phyloP scores from a whole-genome alignment of 441 rosid species.

The Arabidopsis hybrid region DNA sequence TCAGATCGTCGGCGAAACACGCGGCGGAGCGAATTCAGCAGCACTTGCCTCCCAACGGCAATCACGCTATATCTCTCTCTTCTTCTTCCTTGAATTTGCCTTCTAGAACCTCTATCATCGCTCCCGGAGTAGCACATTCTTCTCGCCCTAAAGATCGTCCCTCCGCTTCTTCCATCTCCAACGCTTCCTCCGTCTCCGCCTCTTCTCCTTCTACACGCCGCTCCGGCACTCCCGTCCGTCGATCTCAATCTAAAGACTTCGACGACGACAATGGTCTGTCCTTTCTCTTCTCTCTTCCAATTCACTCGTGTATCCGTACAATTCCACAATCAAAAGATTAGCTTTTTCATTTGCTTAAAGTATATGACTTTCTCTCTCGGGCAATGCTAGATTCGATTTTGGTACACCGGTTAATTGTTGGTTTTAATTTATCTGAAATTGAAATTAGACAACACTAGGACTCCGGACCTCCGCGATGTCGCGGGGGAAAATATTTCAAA shows the following conservation, averaged over 20 bases:
- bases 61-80: slow-evolving; percentile 38
- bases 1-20: slow-evolving; percentile 48
- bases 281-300: neutral
- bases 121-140: slow-evolving; percentile 47
- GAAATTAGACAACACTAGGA: neutral
- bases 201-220: slow-evolving; percentile 55
- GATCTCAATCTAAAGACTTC: slow-evolving; percentile 54
- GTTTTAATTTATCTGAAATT: neutral
- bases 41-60: slow-evolving; percentile 45
- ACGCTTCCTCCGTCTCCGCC: slow-evolving; percentile 47
- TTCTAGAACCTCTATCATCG: slow-evolving; percentile 47
- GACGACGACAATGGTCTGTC: slow-evolving; percentile 56
- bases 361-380: slow-evolving; percentile 17
- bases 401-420: slow-evolving; percentile 2
- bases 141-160: slow-evolving; percentile 57
- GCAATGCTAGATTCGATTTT: slow-evolving; percentile 12
- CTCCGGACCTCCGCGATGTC: too few relatives aligned
- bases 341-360: neutral
- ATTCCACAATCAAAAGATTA: neutral
- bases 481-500: too few relatives aligned
- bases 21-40: slow-evolving; percentile 50
- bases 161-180: slow-evolving; percentile 41
- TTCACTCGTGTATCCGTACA: neutral
- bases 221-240: slow-evolving; percentile 66
- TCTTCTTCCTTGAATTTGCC: slow-evolving; percentile 46